A percentile compares a stretch with the other conserved stretches of the same genome.
Evolutionary conservation across 208 protist species (phyloP).

Genomic region (Trypanosoma boissoni): DNA sequence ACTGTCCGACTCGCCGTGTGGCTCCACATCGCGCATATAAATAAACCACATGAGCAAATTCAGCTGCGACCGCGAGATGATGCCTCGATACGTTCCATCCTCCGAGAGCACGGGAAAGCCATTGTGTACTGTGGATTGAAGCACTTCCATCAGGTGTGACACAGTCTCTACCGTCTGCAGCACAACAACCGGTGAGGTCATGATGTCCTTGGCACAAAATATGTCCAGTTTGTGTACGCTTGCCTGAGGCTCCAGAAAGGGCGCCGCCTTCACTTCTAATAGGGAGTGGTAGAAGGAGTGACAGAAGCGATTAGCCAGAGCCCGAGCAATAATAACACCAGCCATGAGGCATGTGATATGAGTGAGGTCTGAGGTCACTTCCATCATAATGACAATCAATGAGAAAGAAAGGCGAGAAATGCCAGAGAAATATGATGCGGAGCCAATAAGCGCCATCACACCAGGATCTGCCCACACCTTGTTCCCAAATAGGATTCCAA

Average conservation of each 20-base stretch:
- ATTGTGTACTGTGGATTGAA: conserved; percentile 71
- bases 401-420: conserved; percentile 85
- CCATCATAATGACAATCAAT: conserved; percentile 87
- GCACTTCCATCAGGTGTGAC: conserved; percentile 37
- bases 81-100: conserved; percentile 38
- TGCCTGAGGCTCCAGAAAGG: conserved; percentile 62
- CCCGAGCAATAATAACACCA: conserved; percentile 75
- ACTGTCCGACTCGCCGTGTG: conserved; percentile 7
- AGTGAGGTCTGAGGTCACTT: conserved; percentile 81
- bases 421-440: conserved; percentile 75
- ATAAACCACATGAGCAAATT: conserved; percentile 59
- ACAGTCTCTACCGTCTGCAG: conserved; percentile 51
- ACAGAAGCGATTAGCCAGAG: conserved; percentile 64
- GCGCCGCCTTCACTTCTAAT: conserved; percentile 71
- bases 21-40: conserved; percentile 41
- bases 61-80: conserved; percentile 51
- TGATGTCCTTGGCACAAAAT: conserved; percentile 73
- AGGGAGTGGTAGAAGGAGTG: conserved; percentile 80
- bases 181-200: conserved; percentile 57
- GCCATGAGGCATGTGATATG: conserved; percentile 87
- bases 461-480: conserved; percentile 67
- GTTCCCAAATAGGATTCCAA: conserved; percentile 43
- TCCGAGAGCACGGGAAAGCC: conserved; percentile 79
- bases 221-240: conserved; percentile 49
- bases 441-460: conserved; percentile 77